phyloP scores from a whole-genome alignment of 495 filamentous ascomycete species.

The Cercophora scortea region DNA sequence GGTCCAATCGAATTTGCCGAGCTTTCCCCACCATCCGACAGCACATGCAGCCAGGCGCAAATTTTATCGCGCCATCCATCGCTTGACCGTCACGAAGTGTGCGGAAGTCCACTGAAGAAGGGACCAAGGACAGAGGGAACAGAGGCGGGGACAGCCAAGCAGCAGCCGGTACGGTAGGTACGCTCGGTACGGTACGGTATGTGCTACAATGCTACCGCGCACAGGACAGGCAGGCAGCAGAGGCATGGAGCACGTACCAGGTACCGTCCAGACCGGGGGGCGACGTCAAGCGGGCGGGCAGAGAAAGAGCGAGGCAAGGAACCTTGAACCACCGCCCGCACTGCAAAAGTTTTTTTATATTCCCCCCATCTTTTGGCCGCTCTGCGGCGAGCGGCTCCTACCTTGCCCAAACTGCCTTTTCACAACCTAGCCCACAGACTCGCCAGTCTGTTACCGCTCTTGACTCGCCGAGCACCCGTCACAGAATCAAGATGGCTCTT shows the following conservation, averaged over 20 bases:
- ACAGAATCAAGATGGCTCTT: conserved; percentile 16
- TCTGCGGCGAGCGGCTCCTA: conserved; percentile 14
- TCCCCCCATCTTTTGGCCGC: conserved; percentile 8
- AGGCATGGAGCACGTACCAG: too few relatives aligned
- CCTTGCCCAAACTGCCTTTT: neutral
- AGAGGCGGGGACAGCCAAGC: neutral
- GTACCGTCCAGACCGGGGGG: conserved; percentile 2
- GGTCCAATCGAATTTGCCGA: conserved; percentile 2
- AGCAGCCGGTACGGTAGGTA: neutral
- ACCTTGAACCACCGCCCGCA: conserved; percentile 13
- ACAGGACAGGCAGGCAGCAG: too few relatives aligned
- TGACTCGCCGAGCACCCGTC: neutral
- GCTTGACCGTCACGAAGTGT: neutral
- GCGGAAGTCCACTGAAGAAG: neutral
- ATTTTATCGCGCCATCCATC: conserved; percentile 21
- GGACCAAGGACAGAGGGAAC: neutral
- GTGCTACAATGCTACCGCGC: too few relatives aligned
- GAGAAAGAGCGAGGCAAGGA: neutral
- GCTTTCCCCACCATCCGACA: neutral
- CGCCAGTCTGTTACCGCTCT: conserved; percentile 3
- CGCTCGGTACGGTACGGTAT: too few relatives aligned
- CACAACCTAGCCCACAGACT: neutral
- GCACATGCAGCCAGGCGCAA: conserved; percentile 4
- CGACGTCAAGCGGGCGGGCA: conserved; percentile 16
- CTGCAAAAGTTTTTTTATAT: conserved; percentile 14